A percentile compares a stretch with the other conserved stretches of the same genome.
phyloP scores from a whole-genome alignment of 495 filamentous ascomycete species.

The Neurospora sp. region DNA sequence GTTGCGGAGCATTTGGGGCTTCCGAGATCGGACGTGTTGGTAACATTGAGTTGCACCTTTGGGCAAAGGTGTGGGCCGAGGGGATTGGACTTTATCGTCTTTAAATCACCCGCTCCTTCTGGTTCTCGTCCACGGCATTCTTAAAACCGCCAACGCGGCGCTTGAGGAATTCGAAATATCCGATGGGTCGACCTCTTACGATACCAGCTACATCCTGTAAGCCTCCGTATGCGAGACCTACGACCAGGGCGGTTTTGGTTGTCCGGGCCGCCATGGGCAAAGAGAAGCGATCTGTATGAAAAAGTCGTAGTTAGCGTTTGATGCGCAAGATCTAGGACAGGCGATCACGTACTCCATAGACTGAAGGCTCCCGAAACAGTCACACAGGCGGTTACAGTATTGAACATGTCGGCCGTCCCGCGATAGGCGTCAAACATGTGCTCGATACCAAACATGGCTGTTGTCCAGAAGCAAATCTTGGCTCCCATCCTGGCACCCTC shows the following conservation, averaged over 20 bases:
- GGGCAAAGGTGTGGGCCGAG: background rate
- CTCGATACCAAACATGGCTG: constrained; percentile 65
- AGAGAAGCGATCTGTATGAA: constrained; percentile 63
- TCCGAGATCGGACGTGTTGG: background rate
- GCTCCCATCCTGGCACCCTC: constrained; percentile 68
- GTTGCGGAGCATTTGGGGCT: background rate
- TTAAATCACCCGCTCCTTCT: constrained; percentile 55
- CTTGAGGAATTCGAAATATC: constrained; percentile 60
- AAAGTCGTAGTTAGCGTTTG: constrained; percentile 6
- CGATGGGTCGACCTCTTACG: constrained; percentile 55
- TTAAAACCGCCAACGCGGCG: constrained; percentile 7
- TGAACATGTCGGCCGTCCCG: constrained; percentile 59
- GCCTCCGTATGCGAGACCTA: constrained; percentile 72
- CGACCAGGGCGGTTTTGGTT: constrained; percentile 65
- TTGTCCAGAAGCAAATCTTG: constrained; percentile 56
- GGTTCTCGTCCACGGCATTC: constrained; percentile 46
- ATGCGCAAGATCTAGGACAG: background rate
- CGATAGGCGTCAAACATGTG: constrained; percentile 73
- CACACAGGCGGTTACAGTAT: constrained; percentile 68
- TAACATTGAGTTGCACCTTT: background rate
- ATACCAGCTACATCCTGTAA: constrained; percentile 50
- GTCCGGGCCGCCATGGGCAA: constrained; percentile 74
- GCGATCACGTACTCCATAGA: constrained; percentile 56
- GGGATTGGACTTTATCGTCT: background rate
- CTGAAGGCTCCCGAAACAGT: constrained; percentile 79